Percentiles rank a stretch among this genome's conserved stretches.
Evolutionary conservation across 768 basidiomycete species (phyloP).

Genomic region (Nevesoporus exiguus): DNA sequence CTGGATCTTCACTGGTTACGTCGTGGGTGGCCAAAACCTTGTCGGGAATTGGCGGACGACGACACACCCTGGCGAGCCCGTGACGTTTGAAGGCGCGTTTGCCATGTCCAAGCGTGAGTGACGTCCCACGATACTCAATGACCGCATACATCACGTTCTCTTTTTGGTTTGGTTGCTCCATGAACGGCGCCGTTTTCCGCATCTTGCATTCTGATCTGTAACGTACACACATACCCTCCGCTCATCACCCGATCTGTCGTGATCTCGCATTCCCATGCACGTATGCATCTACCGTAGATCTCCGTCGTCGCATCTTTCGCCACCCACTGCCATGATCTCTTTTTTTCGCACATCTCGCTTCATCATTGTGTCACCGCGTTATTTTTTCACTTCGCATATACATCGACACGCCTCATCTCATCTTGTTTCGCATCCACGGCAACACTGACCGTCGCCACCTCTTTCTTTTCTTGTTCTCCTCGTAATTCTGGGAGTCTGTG

Average conservation of each 20-base stretch:
- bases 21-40: constrained; percentile 60
- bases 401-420: too few species aligned
- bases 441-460: too few species aligned
- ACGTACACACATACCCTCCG: constrained; percentile 5
- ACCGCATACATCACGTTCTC: background rate
- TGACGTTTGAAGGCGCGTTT: constrained; percentile 62
- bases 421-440: too few species aligned
- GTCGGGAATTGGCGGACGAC: constrained; percentile 69
- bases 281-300: background rate
- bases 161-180: background rate
- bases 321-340: background rate
- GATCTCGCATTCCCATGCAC: constrained; percentile 1
- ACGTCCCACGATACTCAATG: background rate
- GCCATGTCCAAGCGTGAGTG: constrained; percentile 50
- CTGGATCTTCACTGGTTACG: constrained; percentile 65
- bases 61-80: constrained; percentile 30
- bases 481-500: too few species aligned
- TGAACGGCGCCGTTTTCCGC: constrained; percentile 6
- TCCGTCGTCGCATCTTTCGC: background rate
- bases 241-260: background rate
- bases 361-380: too few species aligned
- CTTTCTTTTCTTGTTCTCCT: too few species aligned
- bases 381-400: too few species aligned
- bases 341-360: too few species aligned
- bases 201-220: constrained; percentile 10